Evolutionary conservation across 129 eudicot genomes (phyloP).

Genomic region (Flaveria ramosissima): DNA sequence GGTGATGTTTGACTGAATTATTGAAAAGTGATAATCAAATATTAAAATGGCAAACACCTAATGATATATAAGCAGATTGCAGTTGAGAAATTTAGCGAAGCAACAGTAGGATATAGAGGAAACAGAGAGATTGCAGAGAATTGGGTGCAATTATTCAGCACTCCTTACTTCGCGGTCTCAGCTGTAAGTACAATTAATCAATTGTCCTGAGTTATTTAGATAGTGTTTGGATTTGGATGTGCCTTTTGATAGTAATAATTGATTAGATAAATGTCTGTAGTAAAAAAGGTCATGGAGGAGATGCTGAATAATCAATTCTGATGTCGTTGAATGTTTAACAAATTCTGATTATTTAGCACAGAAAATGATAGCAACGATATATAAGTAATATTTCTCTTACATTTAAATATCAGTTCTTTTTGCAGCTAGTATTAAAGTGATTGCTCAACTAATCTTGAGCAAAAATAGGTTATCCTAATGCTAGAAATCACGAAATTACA

Average conservation of each 20-base stretch:
- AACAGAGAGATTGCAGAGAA: conserved; percentile 78
- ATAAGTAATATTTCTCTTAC: not conserved
- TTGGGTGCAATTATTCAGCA: conserved; percentile 84
- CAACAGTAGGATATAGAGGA: conserved; percentile 86
- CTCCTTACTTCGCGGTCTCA: conserved; percentile 90
- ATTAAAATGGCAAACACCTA: conserved; percentile 12
- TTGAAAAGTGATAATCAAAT: not conserved
- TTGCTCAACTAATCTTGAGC: not conserved
- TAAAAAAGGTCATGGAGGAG: not conserved
- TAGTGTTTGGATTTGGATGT: conserved; percentile 1
- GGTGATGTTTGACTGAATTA: conserved; percentile 43
- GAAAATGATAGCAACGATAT: not conserved
- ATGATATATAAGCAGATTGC: conserved; percentile 68
- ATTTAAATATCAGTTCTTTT: not conserved
- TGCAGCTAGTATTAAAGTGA: not conserved
- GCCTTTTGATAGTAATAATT: not conserved
- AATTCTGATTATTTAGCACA: not conserved
- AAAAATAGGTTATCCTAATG: not conserved
- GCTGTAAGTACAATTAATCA: conserved; percentile 58
- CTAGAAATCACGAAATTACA: not conserved
- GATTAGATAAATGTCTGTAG: not conserved
- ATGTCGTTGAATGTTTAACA: not conserved
- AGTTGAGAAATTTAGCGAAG: conserved; percentile 93
- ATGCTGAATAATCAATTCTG: not conserved
- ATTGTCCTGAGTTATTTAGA: not conserved